Conservation (phyloP, 176 grass and related monocot genomes). For the Chrysopogon serrulatus region DNA sequence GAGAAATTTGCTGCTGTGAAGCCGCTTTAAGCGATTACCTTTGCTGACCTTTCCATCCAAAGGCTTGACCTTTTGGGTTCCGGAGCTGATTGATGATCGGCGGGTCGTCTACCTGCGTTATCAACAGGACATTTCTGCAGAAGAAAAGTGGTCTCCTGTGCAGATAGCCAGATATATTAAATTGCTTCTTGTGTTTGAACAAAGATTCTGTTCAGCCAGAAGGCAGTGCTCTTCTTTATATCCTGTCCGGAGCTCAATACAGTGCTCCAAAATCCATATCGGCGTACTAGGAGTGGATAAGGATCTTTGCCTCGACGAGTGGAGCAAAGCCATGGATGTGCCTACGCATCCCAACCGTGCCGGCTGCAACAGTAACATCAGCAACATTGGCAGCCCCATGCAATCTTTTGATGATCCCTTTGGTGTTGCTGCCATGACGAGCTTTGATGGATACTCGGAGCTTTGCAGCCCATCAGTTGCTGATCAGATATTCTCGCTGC, state of each 20-base stretch:
- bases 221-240: slow-evolving; percentile 18
- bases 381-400: slow-evolving; percentile 8
- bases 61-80: slow-evolving; percentile 29
- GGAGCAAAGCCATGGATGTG: slow-evolving; percentile 38
- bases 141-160: slow-evolving; percentile 30
- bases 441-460: slow-evolving; percentile 64
- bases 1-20: slow-evolving; percentile 3
- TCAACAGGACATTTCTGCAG: not conserved
- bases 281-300: not conserved
- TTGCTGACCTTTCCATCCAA: slow-evolving; percentile 19
- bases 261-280: slow-evolving; percentile 20
- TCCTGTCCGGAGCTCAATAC: slow-evolving; percentile 5
- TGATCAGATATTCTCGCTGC: slow-evolving; percentile 47
- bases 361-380: slow-evolving; percentile 12
- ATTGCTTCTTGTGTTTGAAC: slow-evolving; percentile 3
- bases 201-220: slow-evolving; percentile 30
- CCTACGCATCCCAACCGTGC: slow-evolving; percentile 21
- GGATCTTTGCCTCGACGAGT: not conserved
- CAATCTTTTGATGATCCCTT: slow-evolving; percentile 50
- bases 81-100: slow-evolving; percentile 14
- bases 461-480: slow-evolving; percentile 46
- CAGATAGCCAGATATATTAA: slow-evolving; percentile 24
- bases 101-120: not conserved
- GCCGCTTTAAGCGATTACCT: slow-evolving; percentile 15
- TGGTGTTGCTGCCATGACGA: slow-evolving; percentile 33